Base-by-base conservation (phyloP, 768 basidiomycete genomes). In the Polyporus arcularius region DNA sequence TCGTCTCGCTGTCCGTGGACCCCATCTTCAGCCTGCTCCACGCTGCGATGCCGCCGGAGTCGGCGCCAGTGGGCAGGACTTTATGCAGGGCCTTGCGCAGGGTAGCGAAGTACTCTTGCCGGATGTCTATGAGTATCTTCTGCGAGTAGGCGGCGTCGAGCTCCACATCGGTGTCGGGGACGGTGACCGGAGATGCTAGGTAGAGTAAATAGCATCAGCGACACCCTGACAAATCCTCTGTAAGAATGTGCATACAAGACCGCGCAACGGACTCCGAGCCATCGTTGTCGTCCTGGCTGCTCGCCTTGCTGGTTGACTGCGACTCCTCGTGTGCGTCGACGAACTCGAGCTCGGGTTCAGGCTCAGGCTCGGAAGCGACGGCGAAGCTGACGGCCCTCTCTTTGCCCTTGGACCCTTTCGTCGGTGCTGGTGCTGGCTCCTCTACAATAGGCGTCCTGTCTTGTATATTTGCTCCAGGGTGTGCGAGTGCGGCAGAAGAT, bases 71-170 rank as follows among this genome's bases (percentile, higher is more conserved):
- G 51, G 69, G 69, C 55, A 86, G 71, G 1, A 75, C 69, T 18
- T 70, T 73, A 57, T 76, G 71, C 35, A 85, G 66, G 2, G 74
- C 72, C 18, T 72, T 71, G 30, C 79, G 75, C 38, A 88, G 73
- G 4, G 68, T 65, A 14, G 72, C 66, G 51, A 82, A 79, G 10
- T 70, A 69, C 6, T 69, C 62, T 40, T 64, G 55, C 21, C 70
- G 66, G 14, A 55, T 35, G n/a, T 21, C 51, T 1, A 75, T 39
- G 18, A 69, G 64, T 12, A 75, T 68, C 57, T 74, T 72, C 51
- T 71, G 67, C 10, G 71, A 73, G 38, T 63, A 68, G 6, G 64
- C 50, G 16, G 68, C 71, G 21, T 68, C 73, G 32, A 74, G 57
- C 51, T 70, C 68, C n/a, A 71, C 43, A 38, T 70, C 68, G n/a